phyloP scores from a whole-genome alignment of 179 eudicot genomes.

The Heliamphora pulchella region DNA sequence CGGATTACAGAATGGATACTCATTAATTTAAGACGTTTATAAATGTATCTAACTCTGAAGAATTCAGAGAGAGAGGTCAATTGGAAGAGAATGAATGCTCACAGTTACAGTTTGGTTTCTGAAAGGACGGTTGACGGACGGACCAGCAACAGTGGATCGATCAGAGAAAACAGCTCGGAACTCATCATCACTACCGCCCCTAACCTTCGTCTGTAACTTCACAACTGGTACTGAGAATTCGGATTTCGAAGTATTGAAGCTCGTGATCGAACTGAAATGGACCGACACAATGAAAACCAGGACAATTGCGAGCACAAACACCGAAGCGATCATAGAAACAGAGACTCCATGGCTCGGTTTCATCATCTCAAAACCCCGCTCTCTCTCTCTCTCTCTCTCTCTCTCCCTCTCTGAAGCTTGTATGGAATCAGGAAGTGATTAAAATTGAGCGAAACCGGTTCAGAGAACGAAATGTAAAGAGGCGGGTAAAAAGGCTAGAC shows the following conservation, averaged over 20 bases:
- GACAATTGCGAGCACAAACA: slow-evolving; percentile 3
- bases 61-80: slow-evolving; percentile 2
- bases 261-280: neutral
- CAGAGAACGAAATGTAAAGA: neutral
- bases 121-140: neutral
- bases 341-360: neutral
- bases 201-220: slow-evolving; percentile 15
- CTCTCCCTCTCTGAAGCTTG: neutral
- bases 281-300: slow-evolving; percentile 1
- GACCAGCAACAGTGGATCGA: neutral
- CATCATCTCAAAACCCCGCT: neutral
- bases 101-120: slow-evolving; percentile 15
- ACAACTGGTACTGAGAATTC: slow-evolving; percentile 7
- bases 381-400: slow-evolving; percentile 8
- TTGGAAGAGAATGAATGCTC: neutral
- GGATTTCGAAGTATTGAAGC: neutral
- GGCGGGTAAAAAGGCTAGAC: neutral
- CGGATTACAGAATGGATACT: neutral
- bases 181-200: neutral
- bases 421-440: neutral
- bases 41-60: neutral
- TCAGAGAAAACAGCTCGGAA: neutral
- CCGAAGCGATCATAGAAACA: neutral
- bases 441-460: neutral
- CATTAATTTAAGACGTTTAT: neutral